A percentile compares a stretch with the other conserved stretches of the same genome.
These are phyloP conservation scores for Cadophora gregata DNA, from an alignment of 2,329 filamentous ascomycete species.

Conservation along the genomic window DNA sequence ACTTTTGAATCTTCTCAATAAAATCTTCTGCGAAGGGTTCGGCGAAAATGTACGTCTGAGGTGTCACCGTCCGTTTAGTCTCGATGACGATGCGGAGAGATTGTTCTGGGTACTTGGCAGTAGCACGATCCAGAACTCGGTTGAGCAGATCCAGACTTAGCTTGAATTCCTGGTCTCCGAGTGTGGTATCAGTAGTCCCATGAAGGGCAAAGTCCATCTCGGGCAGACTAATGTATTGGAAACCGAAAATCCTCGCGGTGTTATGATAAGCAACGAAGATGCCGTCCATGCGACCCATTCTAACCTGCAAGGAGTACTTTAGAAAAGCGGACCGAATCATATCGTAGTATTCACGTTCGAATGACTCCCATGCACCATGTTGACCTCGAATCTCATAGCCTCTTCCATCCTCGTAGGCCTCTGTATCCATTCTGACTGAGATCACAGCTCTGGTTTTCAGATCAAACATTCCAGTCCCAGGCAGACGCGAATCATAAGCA, in stretches of 20 bases:
- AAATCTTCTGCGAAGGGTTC: slow-evolving; percentile 79
- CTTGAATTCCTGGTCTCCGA: slow-evolving; percentile 88
- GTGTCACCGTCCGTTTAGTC: slow-evolving; percentile 61
- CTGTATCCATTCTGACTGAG: slow-evolving; percentile 86
- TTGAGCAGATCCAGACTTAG: slow-evolving; percentile 81
- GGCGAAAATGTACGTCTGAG: slow-evolving; percentile 88
- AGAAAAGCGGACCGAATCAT: slow-evolving; percentile 95
- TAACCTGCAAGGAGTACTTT: slow-evolving; percentile 95
- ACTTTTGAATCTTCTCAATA: slow-evolving; percentile 75
- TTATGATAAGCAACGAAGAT: slow-evolving; percentile 99
- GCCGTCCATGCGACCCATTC: slow-evolving; percentile 98
- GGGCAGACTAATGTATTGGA: slow-evolving; percentile 85
- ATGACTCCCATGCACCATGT: slow-evolving; percentile 85
- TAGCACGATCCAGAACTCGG: slow-evolving; percentile 77
- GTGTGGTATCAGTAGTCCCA: slow-evolving; percentile 66
- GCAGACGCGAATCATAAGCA: slow-evolving; percentile 83
- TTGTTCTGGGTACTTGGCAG: slow-evolving; percentile 73
- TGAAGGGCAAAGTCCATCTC: slow-evolving; percentile 96
- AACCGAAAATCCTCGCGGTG: slow-evolving; percentile 92
- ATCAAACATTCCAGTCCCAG: slow-evolving; percentile 93
- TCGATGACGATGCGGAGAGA: slow-evolving; percentile 85
- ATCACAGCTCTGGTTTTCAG: slow-evolving; percentile 94
- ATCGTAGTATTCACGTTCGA: slow-evolving; percentile 93
- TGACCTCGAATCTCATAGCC: slow-evolving; percentile 85
- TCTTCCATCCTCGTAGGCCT: slow-evolving; percentile 72